Conservation (phyloP, 805 yeast species). For the Metschnikowia lochheadii region DNA sequence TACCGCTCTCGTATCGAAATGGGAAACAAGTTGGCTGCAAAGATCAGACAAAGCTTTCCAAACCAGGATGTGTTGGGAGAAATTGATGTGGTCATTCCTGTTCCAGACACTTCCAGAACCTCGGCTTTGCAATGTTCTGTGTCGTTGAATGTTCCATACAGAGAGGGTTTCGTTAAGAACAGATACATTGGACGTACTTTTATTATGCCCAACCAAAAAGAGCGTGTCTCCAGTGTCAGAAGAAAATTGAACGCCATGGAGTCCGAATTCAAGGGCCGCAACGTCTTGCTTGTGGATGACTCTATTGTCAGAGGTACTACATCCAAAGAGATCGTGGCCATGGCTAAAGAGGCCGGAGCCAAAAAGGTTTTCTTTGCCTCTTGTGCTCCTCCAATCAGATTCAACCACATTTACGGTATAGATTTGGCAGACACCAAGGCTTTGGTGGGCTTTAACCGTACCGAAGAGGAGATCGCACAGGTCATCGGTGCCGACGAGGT, state of each 20-base stretch:
- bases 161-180: constrained; percentile 97
- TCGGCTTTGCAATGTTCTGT: constrained; percentile 92
- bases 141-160: constrained; percentile 71
- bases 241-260: constrained; percentile 96
- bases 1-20: constrained; percentile 87
- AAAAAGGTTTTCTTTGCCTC: constrained; percentile 92
- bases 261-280: constrained; percentile 79
- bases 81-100: constrained; percentile 95
- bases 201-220: constrained; percentile 96
- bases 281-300: constrained; percentile 90
- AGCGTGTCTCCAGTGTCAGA: constrained; percentile 89
- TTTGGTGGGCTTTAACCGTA: constrained; percentile 78
- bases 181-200: constrained; percentile 97
- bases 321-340: constrained; percentile 88
- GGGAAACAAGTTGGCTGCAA: constrained; percentile 86
- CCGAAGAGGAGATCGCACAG: constrained; percentile 68
- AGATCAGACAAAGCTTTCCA: constrained; percentile 46
- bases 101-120: constrained; percentile 97
- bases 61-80: constrained; percentile 43
- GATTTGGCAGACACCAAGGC: constrained; percentile 95
- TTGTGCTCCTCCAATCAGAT: constrained; percentile 97
- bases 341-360: constrained; percentile 99
- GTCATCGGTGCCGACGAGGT: constrained; percentile 89
- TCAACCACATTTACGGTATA: constrained; percentile 94
- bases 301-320: constrained; percentile 98